phyloP scores from a whole-genome alignment of 176 grass and related monocot genomes.

The Eleusine coracana region DNA sequence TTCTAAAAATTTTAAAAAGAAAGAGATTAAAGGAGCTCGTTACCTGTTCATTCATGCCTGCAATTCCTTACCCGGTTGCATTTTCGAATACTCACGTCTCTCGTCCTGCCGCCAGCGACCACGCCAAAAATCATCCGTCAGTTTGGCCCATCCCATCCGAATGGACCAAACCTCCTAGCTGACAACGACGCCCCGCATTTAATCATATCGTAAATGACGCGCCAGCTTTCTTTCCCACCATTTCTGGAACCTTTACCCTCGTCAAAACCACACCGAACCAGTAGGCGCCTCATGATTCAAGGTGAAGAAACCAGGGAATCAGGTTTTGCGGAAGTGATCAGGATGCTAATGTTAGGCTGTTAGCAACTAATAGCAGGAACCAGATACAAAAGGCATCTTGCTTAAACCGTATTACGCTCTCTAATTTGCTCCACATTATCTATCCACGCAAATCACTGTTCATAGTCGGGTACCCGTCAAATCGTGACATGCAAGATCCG shows the following conservation, averaged over 20 bases:
- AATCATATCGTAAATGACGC: conserved; percentile 31
- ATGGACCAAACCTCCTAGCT: conserved; percentile 19
- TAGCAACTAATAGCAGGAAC: conserved; percentile 40
- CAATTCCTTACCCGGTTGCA: not conserved
- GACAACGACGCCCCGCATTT: conserved; percentile 4
- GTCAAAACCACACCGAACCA: not conserved
- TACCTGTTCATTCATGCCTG: not conserved
- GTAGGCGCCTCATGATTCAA: conserved; percentile 16
- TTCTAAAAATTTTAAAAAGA: not conserved
- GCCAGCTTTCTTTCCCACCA: not conserved
- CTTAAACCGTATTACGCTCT: not conserved
- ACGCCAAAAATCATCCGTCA: conserved; percentile 5
- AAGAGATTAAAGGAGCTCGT: not conserved
- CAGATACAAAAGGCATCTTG: not conserved
- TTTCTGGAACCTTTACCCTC: conserved; percentile 23
- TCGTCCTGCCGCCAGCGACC: conserved; percentile 24
- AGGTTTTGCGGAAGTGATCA: conserved; percentile 1
- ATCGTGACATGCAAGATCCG: conserved; percentile 17
- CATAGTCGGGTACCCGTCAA: conserved; percentile 13
- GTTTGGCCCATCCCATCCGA: not conserved
- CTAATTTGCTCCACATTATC: not conserved
- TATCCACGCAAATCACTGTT: not conserved
- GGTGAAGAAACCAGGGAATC: conserved; percentile 36
- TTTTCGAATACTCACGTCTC: conserved; percentile 42
- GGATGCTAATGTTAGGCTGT: conserved; percentile 50